Evolutionary conservation across 495 filamentous ascomycete genomes (phyloP).

Genomic region (Neurospora tetrasperma): DNA sequence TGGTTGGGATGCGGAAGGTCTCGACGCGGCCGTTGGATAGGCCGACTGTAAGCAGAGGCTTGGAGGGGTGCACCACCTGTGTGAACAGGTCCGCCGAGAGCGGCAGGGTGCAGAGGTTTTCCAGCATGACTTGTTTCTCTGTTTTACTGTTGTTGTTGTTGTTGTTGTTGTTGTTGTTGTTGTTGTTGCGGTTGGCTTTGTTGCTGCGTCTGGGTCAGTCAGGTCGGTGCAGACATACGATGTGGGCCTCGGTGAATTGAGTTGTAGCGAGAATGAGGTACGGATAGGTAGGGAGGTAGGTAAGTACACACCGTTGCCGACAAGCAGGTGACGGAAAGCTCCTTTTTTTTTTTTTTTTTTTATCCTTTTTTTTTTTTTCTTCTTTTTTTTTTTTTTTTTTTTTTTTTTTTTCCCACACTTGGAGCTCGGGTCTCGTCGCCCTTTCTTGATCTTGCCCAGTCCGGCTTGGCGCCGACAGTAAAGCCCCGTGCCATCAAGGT

Average conservation of each 20-base stretch:
- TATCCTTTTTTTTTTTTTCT: too few relatives aligned
- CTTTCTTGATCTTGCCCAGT: not conserved
- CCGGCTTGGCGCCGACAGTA: not conserved
- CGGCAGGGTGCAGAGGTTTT: conserved; percentile 82
- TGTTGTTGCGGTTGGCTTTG: not conserved
- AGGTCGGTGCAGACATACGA: not conserved
- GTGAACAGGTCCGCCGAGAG: conserved; percentile 80
- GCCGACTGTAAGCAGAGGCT: conserved; percentile 77
- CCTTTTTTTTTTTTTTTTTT: not conserved
- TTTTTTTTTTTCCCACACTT: too few relatives aligned
- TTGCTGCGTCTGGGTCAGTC: not conserved
- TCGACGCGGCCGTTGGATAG: conserved; percentile 79
- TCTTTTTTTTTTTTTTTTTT: too few relatives aligned
- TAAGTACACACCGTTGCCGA: not conserved
- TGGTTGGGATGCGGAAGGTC: conserved; percentile 64
- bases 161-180: not conserved
- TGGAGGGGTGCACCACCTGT: conserved; percentile 73
- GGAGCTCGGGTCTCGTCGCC: not conserved
- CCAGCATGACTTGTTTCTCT: conserved; percentile 42
- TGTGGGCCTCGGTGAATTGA: not conserved
- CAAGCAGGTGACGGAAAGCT: not conserved
- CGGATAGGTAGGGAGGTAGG: not conserved
- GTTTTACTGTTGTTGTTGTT: not conserved
- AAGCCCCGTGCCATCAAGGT: not conserved
- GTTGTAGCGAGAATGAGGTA: not conserved